Conservation (phyloP, 208 protist genomes). For the Trypanosoma scelopori region DNA sequence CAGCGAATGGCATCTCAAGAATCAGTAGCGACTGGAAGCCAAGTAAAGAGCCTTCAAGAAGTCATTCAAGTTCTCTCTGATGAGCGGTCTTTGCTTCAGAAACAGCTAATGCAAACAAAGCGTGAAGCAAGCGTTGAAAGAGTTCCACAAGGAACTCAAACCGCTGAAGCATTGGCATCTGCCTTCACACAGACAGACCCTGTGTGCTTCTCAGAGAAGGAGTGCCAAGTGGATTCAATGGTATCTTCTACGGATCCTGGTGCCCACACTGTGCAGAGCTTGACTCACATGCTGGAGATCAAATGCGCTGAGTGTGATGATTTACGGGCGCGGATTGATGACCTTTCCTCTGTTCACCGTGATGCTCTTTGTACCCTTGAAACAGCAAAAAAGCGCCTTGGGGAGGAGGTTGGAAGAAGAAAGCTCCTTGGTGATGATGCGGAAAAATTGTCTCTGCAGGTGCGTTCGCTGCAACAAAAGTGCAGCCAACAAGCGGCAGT, state of each 20-base stretch:
- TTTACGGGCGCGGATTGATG: conserved; percentile 50
- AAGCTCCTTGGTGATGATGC: conserved; percentile 45
- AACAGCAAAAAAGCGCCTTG: conserved; percentile 40
- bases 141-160: conserved; percentile 29
- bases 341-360: conserved; percentile 46
- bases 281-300: conserved; percentile 52
- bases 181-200: conserved; percentile 19
- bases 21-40: conserved; percentile 15
- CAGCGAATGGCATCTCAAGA: conserved; percentile 32
- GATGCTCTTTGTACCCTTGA: conserved; percentile 49
- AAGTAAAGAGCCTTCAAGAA: conserved; percentile 31
- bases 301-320: conserved; percentile 75
- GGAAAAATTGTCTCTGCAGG: conserved; percentile 63
- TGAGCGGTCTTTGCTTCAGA: conserved; percentile 25
- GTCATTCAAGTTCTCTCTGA: conserved; percentile 34
- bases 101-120: conserved; percentile 17
- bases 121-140: conserved; percentile 12
- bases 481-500: conserved; percentile 51
- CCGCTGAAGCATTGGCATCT: conserved; percentile 6
- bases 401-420: conserved; percentile 38
- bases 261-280: conserved; percentile 37
- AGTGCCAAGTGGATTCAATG: conserved; percentile 38
- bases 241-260: conserved; percentile 20
- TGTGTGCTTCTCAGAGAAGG: conserved; percentile 21
- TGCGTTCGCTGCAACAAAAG: conserved; percentile 71